Evolutionary conservation across 225 moss, liverwort and hornwort species (phyloP), one percentile per base, ranked within the genome.

Genomic region (Marchantia polymorpha): DNA sequence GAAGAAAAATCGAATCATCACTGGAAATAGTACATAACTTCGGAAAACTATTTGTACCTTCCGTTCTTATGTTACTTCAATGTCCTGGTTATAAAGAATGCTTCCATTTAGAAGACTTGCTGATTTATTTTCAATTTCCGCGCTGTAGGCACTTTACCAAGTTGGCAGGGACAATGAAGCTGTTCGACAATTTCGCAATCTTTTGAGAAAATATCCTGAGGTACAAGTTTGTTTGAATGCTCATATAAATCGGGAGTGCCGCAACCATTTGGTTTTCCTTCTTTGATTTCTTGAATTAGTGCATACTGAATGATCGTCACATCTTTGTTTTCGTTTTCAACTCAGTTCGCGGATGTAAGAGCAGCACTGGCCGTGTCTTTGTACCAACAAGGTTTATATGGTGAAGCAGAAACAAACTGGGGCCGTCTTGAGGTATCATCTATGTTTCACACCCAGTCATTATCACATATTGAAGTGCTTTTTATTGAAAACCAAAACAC

Each of bases 321-420:
- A 47, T 22, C 54, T 25, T 67, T n/a, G 5, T 39, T 39, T 2
- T 39, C 5, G 2, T 26, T 56, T 15, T 81, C 39, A 76, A 12
- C 2, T 39, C 87, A 96, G 95, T 99, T 99, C 87, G 92, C 93
- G 74, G 99, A 99, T 78, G 87, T 99, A 23, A 91, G 99, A 87
- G 99, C 99, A 69, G 99, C 99, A 16, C 80, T 99, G 66, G 99
- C 99, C 46, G 95, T 99, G 48, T 82, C 99, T 3, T 85, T 99
- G 59, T 99, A 95, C 66, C 93, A 92, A 31, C 90, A 91, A 85
- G 95, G 99, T 27, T 64, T 92, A 14, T 92, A 89, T 77, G 92
- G 89, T 50, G 99, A 95, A 88, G 95, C 99, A 64, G 99, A 99
- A 83, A 95, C 89, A 13, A 99, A 95, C 88, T 95, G 99, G 99